Evolutionary conservation across 805 yeast species (phyloP).

Genomic region (Wickerhamomyces canadensis): DNA sequence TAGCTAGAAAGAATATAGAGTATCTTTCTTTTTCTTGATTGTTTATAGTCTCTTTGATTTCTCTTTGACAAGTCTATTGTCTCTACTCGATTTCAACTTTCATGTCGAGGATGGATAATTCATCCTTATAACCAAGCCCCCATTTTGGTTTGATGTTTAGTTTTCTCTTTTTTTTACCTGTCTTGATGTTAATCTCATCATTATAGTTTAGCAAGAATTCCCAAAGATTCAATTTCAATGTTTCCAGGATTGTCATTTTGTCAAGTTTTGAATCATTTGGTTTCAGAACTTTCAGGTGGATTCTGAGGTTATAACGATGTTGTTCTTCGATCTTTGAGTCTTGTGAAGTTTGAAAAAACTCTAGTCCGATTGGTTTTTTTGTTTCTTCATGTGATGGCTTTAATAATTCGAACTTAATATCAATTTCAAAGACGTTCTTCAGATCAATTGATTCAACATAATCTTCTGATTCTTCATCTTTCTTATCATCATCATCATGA

Average conservation of each 20-base stretch:
- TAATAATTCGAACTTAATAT: constrained; percentile 5
- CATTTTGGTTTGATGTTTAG: constrained; percentile 15
- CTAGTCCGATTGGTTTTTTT: no score
- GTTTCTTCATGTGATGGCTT: no score
- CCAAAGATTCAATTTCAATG: constrained; percentile 9
- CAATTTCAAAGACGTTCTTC: constrained; percentile 7
- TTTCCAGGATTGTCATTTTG: constrained; percentile 4
- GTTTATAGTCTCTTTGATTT: no score
- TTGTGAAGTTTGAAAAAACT: no score
- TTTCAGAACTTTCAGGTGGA: constrained; percentile 9
- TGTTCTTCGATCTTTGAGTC: no score
- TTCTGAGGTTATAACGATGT: neutral
- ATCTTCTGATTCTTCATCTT: neutral
- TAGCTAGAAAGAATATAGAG: no score
- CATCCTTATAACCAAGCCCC: constrained; percentile 19
- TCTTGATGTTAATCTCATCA: constrained; percentile 2
- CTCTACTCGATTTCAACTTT: constrained; percentile 5
- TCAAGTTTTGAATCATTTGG: constrained; percentile 11
- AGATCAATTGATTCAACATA: no score
- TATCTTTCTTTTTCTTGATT: no score
- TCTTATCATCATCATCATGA: neutral
- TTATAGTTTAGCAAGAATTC: constrained; percentile 6
- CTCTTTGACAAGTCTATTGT: no score
- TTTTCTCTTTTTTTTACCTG: constrained; percentile 7
- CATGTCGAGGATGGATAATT: constrained; percentile 13